Base-by-base conservation (phyloP, 1,284 basidiomycete species). In the Leccinum angustisporum region DNA sequence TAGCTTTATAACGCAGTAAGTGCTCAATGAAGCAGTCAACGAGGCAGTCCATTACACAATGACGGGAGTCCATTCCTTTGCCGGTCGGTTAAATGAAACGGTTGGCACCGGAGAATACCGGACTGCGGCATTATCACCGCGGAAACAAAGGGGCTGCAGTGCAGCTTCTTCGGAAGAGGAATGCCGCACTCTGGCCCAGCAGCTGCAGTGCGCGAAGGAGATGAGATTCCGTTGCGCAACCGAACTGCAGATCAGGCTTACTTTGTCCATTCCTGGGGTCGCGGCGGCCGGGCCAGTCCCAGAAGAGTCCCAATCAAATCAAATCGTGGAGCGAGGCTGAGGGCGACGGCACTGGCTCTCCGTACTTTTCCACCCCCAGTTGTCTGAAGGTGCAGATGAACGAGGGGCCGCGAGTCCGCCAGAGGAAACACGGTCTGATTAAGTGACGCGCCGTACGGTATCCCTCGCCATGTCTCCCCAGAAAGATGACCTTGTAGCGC, bases 401-500 rank as follows among this genome's bases (percentile, higher is more conserved):
- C 5, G 5, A 25, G 5, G n/a, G 40, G 9, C n/a, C 16, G 40
- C n/a, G 40, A 43, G n/a, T n/a, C 50, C 25, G 13, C 13, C 46
- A 36, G 13, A 8, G 40, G 16, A 2, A 27, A 25, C 13, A 30
- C 6, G 10, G 16, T 46, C 38, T 30, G 13, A 18, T 13, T n/a
- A 43, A 11, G 30, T 10, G 6, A 27, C 14, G 53, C 13, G 31
- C 59, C 65, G 50, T 60, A 79, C 87, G 66, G 59, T 78, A 85
- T 64, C 91, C 91, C 75, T 92, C 77, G 0, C 91, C 91, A 66
- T 93, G 91, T 59, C 91, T 78, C 1, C 84, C 83, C 11, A 91
- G 71, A 63, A 86, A 85, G 59, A 92, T 72, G 13, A 91, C 79
- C 69, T 91, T 92, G 74, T 86, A 85, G 7, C 73, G 73, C 13